Evolutionary conservation across 352 stramenopile genomes (phyloP).

Genomic region (Phytophthora pseudosyringae): DNA sequence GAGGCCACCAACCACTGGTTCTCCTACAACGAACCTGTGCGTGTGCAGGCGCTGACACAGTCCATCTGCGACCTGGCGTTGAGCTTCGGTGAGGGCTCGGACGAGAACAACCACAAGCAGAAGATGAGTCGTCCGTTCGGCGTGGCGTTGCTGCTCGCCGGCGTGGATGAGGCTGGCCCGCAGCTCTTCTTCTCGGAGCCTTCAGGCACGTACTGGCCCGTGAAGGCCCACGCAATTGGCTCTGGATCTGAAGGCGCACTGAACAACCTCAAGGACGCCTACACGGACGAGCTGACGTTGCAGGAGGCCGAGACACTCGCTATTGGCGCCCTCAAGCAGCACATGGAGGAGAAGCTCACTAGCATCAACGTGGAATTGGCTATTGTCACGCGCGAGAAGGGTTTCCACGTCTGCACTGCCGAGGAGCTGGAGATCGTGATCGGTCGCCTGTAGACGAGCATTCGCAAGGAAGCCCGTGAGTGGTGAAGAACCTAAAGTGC

Average conservation of each 20-base stretch:
- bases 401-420: conserved; percentile 95
- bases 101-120: conserved; percentile 95
- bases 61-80: conserved; percentile 98
- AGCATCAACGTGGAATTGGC: conserved; percentile 98
- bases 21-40: conserved; percentile 98
- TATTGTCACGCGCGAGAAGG: conserved; percentile 93
- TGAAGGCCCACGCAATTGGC: conserved; percentile 99
- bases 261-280: conserved; percentile 98
- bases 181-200: conserved; percentile 98
- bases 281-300: conserved; percentile 96
- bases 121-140: conserved; percentile 99
- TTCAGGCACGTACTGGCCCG: conserved; percentile 97
- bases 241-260: conserved; percentile 97
- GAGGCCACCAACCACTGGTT: conserved; percentile 99
- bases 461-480: conserved; percentile 9
- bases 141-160: conserved; percentile 97
- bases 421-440: conserved; percentile 95
- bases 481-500: conserved; percentile 7
- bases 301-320: conserved; percentile 97
- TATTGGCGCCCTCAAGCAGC: conserved; percentile 97
- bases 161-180: conserved; percentile 94
- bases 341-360: conserved; percentile 99
- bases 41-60: conserved; percentile 98
- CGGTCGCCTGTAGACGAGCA: conserved; percentile 68
- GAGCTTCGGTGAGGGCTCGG: conserved; percentile 93